Percentiles rank a stretch among this genome's conserved stretches.
Conservation (phyloP, 805 yeast genomes). For the Spathaspora hagerdaliae region DNA sequence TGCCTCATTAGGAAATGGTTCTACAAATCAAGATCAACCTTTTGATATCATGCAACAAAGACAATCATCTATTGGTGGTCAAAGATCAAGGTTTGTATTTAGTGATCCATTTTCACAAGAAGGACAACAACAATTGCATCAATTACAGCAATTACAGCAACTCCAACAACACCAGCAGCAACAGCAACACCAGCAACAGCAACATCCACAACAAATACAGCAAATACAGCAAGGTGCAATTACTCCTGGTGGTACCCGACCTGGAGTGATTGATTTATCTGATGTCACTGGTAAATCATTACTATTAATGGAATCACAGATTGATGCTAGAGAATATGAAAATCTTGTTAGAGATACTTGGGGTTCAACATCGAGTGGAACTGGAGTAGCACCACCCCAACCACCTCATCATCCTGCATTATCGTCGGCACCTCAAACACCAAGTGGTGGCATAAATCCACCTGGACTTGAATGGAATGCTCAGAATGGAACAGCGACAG, state of each 20-base stretch:
- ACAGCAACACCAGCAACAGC: conserved; percentile 6
- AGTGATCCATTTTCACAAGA: conserved; percentile 49
- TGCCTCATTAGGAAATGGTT: background rate
- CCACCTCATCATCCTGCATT: background rate
- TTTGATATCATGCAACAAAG: conserved; percentile 41
- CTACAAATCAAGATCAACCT: background rate
- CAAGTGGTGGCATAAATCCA: conserved; percentile 16
- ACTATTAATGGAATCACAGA: conserved; percentile 42
- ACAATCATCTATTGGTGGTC: conserved; percentile 48
- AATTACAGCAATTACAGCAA: conserved; percentile 5
- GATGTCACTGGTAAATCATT: conserved; percentile 40
- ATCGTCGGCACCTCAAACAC: conserved; percentile 32
- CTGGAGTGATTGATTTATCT: conserved; percentile 28
- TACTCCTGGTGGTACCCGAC: conserved; percentile 19
- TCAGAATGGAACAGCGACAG: conserved; percentile 2
- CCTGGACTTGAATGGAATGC: conserved; percentile 30
- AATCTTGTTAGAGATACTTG: conserved; percentile 48
- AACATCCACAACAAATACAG: conserved; percentile 5
- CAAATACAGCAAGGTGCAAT: conserved; percentile 2
- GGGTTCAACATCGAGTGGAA: conserved; percentile 20
- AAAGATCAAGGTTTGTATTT: conserved; percentile 66
- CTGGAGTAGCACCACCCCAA: conserved; percentile 12
- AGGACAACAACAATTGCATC: conserved; percentile 1
- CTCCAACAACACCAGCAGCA: conserved; percentile 9
- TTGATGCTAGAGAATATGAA: conserved; percentile 45